Base-by-base conservation (phyloP, 2,329 filamentous ascomycete species). In the Sporothrix variecibatus region DNA sequence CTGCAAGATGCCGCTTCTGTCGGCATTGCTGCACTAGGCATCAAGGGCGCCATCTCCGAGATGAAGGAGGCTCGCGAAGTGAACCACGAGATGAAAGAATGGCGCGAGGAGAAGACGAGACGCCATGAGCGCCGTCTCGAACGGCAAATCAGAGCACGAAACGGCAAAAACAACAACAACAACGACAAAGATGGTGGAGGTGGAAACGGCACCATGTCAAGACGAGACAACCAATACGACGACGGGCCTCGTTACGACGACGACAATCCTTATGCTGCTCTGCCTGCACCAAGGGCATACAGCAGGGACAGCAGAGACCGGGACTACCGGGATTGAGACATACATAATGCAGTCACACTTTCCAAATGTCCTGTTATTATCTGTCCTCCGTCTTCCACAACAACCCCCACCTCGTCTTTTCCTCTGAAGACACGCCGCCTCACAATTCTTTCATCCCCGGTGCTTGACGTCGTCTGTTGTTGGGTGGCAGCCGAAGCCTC, bases 1-100 rank as follows among this genome's bases (percentile, higher is more conserved):
- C 79, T 89, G 76, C 86, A 89, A 80, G 88, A 90, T 77, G 87
- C 86, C 0, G 87, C 88, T n/a, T 87, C 87, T 3, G 83, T 90
- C 6, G 88, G 88, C 73, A 86, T 90, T 70, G 88, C 88, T 1
- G 87, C 87, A 15, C 78, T 90, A 78, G 87, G 88, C 64, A 86
- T 90, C 81, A 88, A 88, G 79, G 86, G 87, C 46, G 87, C 87
- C 77, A 77, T 89, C 60, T 84, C 82, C 20, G 87, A 89, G 79
- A 81, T 89, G 79, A 88, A 89, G 80, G 86, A 89, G 76, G 88
- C 84, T 74, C 85, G 84, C 73, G 85, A 89, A 76, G 78, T 86
- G 80, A 80, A 80, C 58, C 82, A 87, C 64, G 86, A 87, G 79
- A 82, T 85, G 78, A 83, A 80, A 72, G 82, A 85, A 75, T 90